Base-by-base conservation (phyloP, 2,329 filamentous ascomycete genomes). In the Fusarium dimerum region DNA sequence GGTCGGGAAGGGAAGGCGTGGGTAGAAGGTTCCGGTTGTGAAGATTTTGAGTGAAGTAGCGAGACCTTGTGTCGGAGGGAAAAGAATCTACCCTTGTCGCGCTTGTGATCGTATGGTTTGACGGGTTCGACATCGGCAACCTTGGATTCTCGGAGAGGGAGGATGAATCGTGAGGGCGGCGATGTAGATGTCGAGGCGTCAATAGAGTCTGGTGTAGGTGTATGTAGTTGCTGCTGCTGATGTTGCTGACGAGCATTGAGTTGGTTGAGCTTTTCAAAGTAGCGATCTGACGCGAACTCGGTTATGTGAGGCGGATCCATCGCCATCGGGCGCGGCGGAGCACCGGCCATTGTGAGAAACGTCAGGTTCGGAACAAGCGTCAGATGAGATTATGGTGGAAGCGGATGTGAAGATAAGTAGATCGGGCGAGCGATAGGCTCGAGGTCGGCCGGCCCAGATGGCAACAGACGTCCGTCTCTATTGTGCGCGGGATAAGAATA, bases 261-360 rank as follows among this genome's bases (percentile, higher is more conserved):
- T 70, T 84, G 80, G 51, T 74, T 77, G 55, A 86, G 69, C 71
- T 87, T 87, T 49, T 79, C 78, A 59, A 86, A 83, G 66, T 85
- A 87, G 58, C 81, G 81, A 69, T 82, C 76, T 42, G 84, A 87
- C 55, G 83, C 84, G 71, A 87, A 87, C 68, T 87, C 84, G 54
- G 84, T 85, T 56, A 84, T 77, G 59, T 86, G 83, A 61, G 79
- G 76, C 64, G 81, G 82, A 59, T 86, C 84, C 82, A 86, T 85
- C 65, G 70, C 69, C 68, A 63, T 57, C 56, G 64, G 62, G 43
- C 62, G 63, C 46, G 62, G 59, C 47, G 62, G 61, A 47, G 61
- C 59, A 56, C 71, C 66, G 52, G 71, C 63, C 72, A 74, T 73
- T 61, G 43, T 63, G 57, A 51, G 42, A 15, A 48, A 45, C 29